Evolutionary conservation across 1,284 basidiomycete species (phyloP).

Genomic region (Cutaneotrichosporon mucoides): DNA sequence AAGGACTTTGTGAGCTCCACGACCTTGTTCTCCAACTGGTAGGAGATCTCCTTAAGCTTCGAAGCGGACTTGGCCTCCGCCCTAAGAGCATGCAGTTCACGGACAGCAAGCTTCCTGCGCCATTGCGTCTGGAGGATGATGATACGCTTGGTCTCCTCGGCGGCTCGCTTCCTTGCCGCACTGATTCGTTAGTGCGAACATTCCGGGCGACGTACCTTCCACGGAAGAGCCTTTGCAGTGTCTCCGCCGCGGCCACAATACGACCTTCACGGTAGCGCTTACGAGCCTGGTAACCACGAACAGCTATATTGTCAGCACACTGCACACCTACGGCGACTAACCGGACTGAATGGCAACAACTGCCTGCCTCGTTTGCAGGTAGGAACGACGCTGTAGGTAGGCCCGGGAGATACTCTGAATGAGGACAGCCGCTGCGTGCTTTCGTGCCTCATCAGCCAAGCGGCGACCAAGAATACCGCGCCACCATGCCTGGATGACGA

Average conservation of each 20-base stretch:
- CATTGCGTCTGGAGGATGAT: conserved; percentile 88
- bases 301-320: conserved; percentile 52
- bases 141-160: conserved; percentile 66
- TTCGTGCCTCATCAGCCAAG: conserved; percentile 66
- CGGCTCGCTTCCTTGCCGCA: conserved; percentile 62
- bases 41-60: conserved; percentile 99
- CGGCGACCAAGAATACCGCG: conserved; percentile 72
- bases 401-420: conserved; percentile 72
- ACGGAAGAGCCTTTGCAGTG: conserved; percentile 79
- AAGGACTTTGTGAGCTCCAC: conserved; percentile 97
- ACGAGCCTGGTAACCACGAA: conserved; percentile 77
- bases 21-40: conserved; percentile 97
- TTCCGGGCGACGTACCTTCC: conserved; percentile 64
- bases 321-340: conserved; percentile 52
- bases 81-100: conserved; percentile 75
- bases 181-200: conserved; percentile 47
- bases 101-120: conserved; percentile 80
- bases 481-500: conserved; percentile 93
- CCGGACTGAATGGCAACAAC: conserved; percentile 78
- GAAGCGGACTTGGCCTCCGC: conserved; percentile 93
- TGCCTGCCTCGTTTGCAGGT: conserved; percentile 61
- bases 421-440: conserved; percentile 68
- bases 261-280: conserved; percentile 61
- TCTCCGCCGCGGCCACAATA: conserved; percentile 63
- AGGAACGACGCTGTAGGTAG: conserved; percentile 69